Percentiles rank a stretch among this genome's conserved stretches.
These are phyloP conservation scores for Neurospora sublineolata DNA, from an alignment of 495 filamentous ascomycete genomes.

Conservation along the genomic window DNA sequence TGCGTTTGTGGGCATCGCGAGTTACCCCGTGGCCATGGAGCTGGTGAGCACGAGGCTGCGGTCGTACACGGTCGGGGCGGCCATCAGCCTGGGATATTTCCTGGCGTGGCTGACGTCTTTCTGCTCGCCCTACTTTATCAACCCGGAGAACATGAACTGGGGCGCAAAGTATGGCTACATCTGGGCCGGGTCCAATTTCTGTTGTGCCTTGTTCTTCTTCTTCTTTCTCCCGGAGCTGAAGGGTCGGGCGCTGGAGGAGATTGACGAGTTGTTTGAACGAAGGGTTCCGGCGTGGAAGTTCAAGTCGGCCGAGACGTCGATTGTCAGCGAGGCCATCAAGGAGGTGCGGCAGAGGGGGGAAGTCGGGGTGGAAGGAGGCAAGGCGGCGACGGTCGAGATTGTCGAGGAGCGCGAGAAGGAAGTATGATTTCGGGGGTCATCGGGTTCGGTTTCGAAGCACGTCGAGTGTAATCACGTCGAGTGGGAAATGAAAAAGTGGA, in stretches of 20 bases:
- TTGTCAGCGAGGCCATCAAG: constrained; percentile 23
- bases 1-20: constrained; percentile 10
- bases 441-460: too few relatives aligned
- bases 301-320: constrained; percentile 23
- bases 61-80: constrained; percentile 11
- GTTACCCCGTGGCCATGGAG: constrained; percentile 6
- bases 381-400: not conserved
- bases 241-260: constrained; percentile 48
- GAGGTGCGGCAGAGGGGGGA: constrained; percentile 11
- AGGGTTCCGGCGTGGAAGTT: constrained; percentile 29
- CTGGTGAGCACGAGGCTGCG: not conserved
- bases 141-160: constrained; percentile 7
- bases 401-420: constrained; percentile 1
- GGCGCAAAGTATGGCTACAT: constrained; percentile 42
- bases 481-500: not conserved
- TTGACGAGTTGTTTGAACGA: constrained; percentile 38
- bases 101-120: constrained; percentile 10
- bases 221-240: constrained; percentile 38
- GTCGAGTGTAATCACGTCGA: too few relatives aligned
- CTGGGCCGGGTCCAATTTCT: constrained; percentile 34
- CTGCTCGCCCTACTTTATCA: constrained; percentile 17
- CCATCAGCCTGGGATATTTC: constrained; percentile 12
- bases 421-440: not conserved
- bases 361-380: not conserved
- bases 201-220: constrained; percentile 39